Percentiles rank a stretch among this genome's conserved stretches.
Conservation (phyloP, 2,329 filamentous ascomycete genomes). For the Fusarium domesticum region DNA sequence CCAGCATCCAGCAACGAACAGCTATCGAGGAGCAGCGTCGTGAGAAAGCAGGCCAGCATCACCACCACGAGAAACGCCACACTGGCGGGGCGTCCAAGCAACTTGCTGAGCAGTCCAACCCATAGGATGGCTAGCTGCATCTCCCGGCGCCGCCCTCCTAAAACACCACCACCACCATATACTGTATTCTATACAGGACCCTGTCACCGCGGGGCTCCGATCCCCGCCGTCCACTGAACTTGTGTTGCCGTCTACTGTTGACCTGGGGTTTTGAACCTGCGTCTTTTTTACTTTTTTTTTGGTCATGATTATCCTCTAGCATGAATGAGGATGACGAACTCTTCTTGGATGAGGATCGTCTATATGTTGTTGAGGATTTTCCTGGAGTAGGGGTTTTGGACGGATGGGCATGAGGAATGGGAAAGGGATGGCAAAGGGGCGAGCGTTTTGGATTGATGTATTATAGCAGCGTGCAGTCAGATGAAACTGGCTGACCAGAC, state of each 20-base stretch:
- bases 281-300: slow-evolving; percentile 10
- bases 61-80: slow-evolving; percentile 41
- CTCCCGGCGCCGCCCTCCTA: neutral
- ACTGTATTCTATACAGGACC: slow-evolving; percentile 25
- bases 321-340: neutral
- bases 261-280: neutral
- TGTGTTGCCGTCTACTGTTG: slow-evolving; percentile 5
- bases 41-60: slow-evolving; percentile 65
- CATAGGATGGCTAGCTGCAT: slow-evolving; percentile 3
- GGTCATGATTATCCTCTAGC: neutral
- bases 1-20: slow-evolving; percentile 87
- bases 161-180: slow-evolving; percentile 10
- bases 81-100: slow-evolving; percentile 32
- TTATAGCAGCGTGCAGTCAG: neutral
- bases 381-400: neutral
- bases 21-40: slow-evolving; percentile 89
- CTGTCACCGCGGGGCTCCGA: slow-evolving; percentile 9
- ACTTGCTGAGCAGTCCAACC: slow-evolving; percentile 30
- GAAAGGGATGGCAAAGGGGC: neutral
- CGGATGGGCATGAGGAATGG: neutral
- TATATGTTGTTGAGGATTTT: neutral
- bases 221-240: slow-evolving; percentile 13
- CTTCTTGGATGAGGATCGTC: neutral
- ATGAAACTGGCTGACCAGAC: neutral
- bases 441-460: neutral